Conservation (phyloP, 345 rosid genomes). For the Erodium maritimum region DNA sequence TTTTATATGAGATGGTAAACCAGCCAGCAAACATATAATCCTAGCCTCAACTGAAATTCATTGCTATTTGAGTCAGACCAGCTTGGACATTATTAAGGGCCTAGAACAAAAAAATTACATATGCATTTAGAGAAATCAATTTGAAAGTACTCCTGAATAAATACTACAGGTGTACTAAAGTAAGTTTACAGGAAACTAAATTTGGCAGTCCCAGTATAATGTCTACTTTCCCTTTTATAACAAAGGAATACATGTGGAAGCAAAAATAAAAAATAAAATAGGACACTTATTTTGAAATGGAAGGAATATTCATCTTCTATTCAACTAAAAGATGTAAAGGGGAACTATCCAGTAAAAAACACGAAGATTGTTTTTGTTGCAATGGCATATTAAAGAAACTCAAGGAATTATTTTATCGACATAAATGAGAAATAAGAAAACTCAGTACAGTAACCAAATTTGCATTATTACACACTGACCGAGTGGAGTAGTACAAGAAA, state of each 20-base stretch:
- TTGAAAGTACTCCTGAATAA: no score
- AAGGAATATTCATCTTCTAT: background rate
- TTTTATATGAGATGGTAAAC: background rate
- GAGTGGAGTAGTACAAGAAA: constrained; percentile 86
- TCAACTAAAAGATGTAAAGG: background rate
- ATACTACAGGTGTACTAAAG: no score
- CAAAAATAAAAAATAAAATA: no score
- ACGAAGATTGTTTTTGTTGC: background rate
- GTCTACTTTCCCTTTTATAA: no score
- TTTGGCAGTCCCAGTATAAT: no score
- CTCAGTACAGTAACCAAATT: background rate
- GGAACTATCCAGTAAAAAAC: background rate
- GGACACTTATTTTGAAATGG: background rate
- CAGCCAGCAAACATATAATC: background rate
- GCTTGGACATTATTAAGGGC: background rate
- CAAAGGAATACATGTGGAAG: background rate
- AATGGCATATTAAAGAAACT: background rate
- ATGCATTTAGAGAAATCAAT: no score
- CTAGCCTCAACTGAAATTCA: background rate
- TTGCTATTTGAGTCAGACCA: background rate
- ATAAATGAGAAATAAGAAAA: background rate
- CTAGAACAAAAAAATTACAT: background rate
- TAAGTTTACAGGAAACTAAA: no score
- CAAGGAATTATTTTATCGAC: background rate
- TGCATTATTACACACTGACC: constrained; percentile 36